Conservation (phyloP, 495 filamentous ascomycete genomes). For the Hypoxylon fuscum region DNA sequence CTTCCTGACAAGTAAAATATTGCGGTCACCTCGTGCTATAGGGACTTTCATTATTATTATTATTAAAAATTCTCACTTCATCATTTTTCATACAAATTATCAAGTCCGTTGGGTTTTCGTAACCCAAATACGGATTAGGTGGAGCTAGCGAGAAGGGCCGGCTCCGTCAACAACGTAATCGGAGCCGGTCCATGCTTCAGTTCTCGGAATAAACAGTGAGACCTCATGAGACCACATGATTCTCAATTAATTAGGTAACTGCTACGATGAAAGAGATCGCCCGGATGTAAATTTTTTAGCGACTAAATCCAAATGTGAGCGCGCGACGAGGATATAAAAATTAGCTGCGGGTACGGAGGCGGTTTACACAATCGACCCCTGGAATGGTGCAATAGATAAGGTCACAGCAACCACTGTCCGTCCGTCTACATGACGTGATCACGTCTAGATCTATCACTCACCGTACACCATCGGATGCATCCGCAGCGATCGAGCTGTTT, state of each 20-base stretch:
- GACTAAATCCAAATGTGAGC: background rate
- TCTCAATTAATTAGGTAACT: background rate
- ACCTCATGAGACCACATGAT: background rate
- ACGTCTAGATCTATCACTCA: background rate
- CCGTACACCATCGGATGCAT: conserved; percentile 5
- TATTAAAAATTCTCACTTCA: no score
- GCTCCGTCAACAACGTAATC: background rate
- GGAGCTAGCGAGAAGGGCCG: no score
- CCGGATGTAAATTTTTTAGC: background rate
- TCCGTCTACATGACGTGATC: conserved; percentile 33
- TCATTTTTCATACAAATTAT: no score
- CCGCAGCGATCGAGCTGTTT: background rate
- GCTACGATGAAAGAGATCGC: no score
- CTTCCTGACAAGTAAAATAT: no score
- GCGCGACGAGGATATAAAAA: background rate
- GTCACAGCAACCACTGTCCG: conserved; percentile 25
- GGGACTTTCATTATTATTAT: no score
- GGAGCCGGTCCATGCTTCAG: conserved; percentile 10
- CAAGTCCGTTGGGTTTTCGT: no score
- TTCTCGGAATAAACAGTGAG: background rate
- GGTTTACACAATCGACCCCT: conserved; percentile 24
- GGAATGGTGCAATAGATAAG: conserved; percentile 39
- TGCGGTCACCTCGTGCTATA: background rate
- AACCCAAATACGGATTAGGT: no score
- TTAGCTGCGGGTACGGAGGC: background rate